Base-by-base conservation (phyloP, 2,329 filamentous ascomycete genomes). In the Colletotrichum abscissum region DNA sequence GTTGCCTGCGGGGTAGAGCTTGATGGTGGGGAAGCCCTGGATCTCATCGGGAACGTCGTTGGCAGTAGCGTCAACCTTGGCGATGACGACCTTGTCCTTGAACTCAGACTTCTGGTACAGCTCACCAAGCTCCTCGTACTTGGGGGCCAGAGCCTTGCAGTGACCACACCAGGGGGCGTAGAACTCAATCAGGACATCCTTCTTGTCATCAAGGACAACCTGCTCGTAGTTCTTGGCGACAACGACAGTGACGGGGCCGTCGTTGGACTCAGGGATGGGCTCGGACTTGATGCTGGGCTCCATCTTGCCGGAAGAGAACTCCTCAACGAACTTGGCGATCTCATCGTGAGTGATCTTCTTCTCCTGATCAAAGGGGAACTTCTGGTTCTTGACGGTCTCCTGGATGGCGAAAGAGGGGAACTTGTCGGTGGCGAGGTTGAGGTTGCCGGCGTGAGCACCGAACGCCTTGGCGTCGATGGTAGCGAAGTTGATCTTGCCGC, bases 121-220 rank as follows among this genome's bases (percentile, higher is more conserved):
- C 73, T 88, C 84, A 69, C 91, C 97, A 73, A 99, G 93, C 84
- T 98, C 94, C 76, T 99, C 97, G 85, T 98, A 99, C 85, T 98
- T 93, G 80, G 97, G 97, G 70, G 97, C 96, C 75, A 99, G 93
- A 84, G 92, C 95, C 91, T 98, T 98, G 94, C 97, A 99, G 91
- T 99, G 97, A 79, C 97, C 97, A 84, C 97, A 99, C 97, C 97
- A 99, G 76, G 97, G 97, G 73, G 97, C 97, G 88, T 99, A 99
- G 88, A 98, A 98, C 89, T 99, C 97, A 76, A 99, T 86, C 77
- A 99, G 91, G 73, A 99, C 97, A 84, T 99, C 97, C 93, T 98
- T 98, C 82, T 92, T 89, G 84, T 97, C 93, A 82, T 99, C 93
- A 69, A 98, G 90, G 80, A 99, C 95, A 78, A 98, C 87, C 8